Evolutionary conservation across 2,329 filamentous ascomycete genomes (phyloP), one percentile per base, ranked within the genome.

Genomic region (Thermomyces lanuginosus): DNA sequence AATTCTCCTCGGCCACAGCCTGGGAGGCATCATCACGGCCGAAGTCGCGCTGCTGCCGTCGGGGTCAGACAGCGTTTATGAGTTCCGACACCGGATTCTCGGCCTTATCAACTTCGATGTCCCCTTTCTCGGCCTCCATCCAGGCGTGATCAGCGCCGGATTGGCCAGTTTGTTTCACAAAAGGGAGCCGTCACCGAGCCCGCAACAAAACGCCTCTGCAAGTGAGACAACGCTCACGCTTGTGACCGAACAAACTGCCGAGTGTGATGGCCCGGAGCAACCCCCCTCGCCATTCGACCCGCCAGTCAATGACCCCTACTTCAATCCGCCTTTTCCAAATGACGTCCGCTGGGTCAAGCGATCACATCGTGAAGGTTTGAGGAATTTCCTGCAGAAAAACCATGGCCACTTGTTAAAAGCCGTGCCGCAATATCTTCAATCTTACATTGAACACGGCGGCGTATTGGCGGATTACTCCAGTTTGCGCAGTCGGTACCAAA

Each of bases 91-190:
- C 55, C 68, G 72, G 6, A 77, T 92, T 21, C 52, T 92, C 16
- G 84, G 84, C 0, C 74, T 74, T 4, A 61, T 93, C 30, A 79
- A 78, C 30, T 75, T 92, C 25, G 84, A 93, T 50, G 77, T 79
- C 0, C 84, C 84, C 0, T 82, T 91, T 32, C 60, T 92, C 4
- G 84, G 84, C 3, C 76, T 93, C 46, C 82, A 93, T 50, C 83
- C 82, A 1, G 79, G 84, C 4, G 77, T 93, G 21, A 69, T 92
- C 21, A 67, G 73, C n/a, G 78, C 78, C 19, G 81, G 83, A 2
- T 66, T 92, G 28, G 68, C 73, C 2, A 86, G 80, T 43, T 62
- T 92, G 7, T 89, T 92, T 49, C 59, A 56, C 18, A 16, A 56
- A 53, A 26, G 53, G 58, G 23, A 44, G 45, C 24, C 44, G 46